Conservation (phyloP, 805 yeast genomes). For the Naumovozyma dairenensis region DNA sequence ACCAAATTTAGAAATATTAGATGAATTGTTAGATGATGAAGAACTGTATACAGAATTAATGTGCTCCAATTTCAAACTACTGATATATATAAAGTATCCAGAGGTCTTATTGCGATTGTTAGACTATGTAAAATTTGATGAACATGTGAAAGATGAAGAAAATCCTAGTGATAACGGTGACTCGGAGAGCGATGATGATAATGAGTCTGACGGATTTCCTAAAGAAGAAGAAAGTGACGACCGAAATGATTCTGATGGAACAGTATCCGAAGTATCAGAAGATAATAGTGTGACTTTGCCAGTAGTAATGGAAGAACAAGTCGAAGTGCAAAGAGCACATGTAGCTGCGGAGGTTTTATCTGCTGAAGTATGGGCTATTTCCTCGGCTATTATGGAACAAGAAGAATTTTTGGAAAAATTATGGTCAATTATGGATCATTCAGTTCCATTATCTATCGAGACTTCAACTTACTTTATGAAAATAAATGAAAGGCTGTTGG, state of each 20-base stretch:
- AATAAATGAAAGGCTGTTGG: conserved; percentile 80
- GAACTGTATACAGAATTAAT: conserved; percentile 65
- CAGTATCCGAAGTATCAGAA: too few species aligned
- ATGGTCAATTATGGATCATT: conserved; percentile 71
- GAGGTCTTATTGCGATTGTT: conserved; percentile 61
- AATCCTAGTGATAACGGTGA: neutral
- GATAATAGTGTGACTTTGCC: conserved; percentile 24
- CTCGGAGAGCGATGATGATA: conserved; percentile 9
- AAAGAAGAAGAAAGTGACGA: conserved; percentile 8
- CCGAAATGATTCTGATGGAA: conserved; percentile 16
- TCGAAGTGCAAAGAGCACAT: conserved; percentile 40
- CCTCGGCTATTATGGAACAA: conserved; percentile 80
- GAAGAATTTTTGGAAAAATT: conserved; percentile 52
- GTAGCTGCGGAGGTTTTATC: conserved; percentile 82
- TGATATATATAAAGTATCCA: conserved; percentile 74
- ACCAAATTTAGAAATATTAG: conserved; percentile 36
- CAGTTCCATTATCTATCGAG: conserved; percentile 58
- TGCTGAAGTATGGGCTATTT: conserved; percentile 88
- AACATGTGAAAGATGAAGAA: conserved; percentile 2
- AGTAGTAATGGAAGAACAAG: conserved; percentile 31
- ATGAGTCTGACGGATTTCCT: conserved; percentile 8
- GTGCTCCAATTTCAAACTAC: conserved; percentile 61
- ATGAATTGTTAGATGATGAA: conserved; percentile 62
- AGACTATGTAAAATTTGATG: conserved; percentile 46
- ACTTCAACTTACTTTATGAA: conserved; percentile 85